These are phyloP conservation scores for Beta vulgaris DNA, from an alignment of 148 eudicot species.

Conservation along the genomic window DNA sequence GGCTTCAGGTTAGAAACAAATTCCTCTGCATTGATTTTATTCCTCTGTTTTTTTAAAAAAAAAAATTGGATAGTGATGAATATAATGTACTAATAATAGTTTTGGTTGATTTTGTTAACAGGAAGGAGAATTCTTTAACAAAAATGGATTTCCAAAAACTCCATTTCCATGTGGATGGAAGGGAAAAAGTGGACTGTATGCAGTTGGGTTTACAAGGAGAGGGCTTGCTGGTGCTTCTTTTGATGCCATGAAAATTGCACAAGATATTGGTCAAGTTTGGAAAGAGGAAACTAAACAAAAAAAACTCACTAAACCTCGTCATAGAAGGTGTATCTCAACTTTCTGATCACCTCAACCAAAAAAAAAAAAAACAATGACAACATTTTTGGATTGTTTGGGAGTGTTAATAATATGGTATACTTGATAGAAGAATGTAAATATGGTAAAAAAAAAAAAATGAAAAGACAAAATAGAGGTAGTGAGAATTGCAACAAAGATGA, in stretches of 20 bases:
- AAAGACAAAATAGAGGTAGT: conserved; percentile 24
- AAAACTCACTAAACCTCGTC: conserved; percentile 59
- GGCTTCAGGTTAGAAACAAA: conserved; percentile 70
- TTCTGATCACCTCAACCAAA: conserved; percentile 34
- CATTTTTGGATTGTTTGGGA: background rate
- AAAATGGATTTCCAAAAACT: conserved; percentile 76
- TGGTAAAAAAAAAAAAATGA: background rate
- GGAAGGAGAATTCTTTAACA: conserved; percentile 74
- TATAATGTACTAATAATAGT: conserved; percentile 25
- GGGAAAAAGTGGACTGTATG: conserved; percentile 80
- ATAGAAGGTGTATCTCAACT: conserved; percentile 68
- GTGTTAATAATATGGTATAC: background rate
- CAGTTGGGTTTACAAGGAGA: conserved; percentile 85
- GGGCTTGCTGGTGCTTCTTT: conserved; percentile 78
- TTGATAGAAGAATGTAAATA: conserved; percentile 7
- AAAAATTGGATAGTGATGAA: too few species aligned
- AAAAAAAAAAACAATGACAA: background rate
- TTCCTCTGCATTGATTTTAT: conserved; percentile 34
- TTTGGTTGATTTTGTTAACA: conserved; percentile 19
- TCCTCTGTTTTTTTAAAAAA: conserved; percentile 19
- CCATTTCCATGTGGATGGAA: conserved; percentile 80
- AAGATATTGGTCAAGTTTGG: conserved; percentile 63
- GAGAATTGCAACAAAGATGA: conserved; percentile 1
- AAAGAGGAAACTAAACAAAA: conserved; percentile 60
- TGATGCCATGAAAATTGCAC: conserved; percentile 65